Conservation (phyloP, 345 rosid genomes). For the Carallia pectinifolia region DNA sequence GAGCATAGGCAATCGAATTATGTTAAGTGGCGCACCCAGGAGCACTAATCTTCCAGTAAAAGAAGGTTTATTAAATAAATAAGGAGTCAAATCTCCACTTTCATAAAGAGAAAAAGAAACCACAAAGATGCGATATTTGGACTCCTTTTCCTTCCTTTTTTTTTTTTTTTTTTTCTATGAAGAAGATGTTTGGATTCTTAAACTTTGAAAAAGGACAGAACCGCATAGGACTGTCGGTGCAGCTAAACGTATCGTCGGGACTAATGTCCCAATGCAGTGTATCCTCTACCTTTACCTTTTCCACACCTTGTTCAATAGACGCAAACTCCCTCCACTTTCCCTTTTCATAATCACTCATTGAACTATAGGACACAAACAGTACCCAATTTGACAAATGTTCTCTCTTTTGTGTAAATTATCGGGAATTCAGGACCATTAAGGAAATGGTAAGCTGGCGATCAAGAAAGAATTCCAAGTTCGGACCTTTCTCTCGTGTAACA, state of each 20-base stretch:
- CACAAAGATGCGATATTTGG: constrained; percentile 22
- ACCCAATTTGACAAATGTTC: too few relatives aligned
- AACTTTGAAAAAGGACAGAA: constrained; percentile 14
- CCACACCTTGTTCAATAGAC: constrained; percentile 10
- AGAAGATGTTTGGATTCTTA: not conserved
- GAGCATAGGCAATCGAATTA: too few relatives aligned
- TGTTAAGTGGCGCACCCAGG: constrained; percentile 5
- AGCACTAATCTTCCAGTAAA: constrained; percentile 12
- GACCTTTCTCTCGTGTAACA: too few relatives aligned
- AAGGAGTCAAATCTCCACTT: constrained; percentile 32
- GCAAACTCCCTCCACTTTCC: constrained; percentile 24
- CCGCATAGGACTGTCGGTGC: constrained; percentile 28
- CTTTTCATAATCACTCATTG: not conserved
- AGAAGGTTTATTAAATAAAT: constrained; percentile 9
- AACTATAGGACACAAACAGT: too few relatives aligned
- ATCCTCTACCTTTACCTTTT: constrained; percentile 25
- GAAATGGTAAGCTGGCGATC: too few relatives aligned
- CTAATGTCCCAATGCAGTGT: constrained; percentile 20
- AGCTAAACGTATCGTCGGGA: constrained; percentile 19
- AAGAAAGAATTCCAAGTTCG: too few relatives aligned
- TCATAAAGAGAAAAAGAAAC: constrained; percentile 25
- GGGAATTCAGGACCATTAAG: too few relatives aligned
- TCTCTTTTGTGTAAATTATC: too few relatives aligned
- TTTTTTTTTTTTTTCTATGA: too few relatives aligned
- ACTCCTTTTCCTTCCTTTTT: constrained; percentile 18